A percentile compares a stretch with the other conserved stretches of the same genome.
phyloP scores from a whole-genome alignment of 192 early-diverging fungal species.

The Fimicolochytrium jonesii region DNA sequence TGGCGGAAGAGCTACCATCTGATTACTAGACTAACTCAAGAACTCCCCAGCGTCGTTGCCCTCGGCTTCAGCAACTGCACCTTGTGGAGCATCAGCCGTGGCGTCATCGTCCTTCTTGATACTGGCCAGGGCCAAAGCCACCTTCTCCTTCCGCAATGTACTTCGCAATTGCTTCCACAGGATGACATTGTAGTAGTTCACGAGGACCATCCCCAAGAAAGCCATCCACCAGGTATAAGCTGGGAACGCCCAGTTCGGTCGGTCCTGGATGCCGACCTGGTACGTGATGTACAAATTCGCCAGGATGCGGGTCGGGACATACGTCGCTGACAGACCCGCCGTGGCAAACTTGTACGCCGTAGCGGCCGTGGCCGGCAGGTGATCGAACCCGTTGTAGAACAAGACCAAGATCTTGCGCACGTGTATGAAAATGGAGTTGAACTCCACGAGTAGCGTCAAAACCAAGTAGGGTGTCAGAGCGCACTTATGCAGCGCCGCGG shows the following conservation, averaged over 20 bases:
- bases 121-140: no score
- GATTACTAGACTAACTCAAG: no score
- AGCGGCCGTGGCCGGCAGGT: not conserved
- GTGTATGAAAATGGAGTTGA: constrained; percentile 19
- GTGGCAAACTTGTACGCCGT: not conserved
- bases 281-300: constrained; percentile 12
- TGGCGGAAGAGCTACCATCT: no score
- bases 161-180: constrained; percentile 16
- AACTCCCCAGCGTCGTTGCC: no score
- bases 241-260: not conserved
- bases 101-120: no score
- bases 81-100: no score
- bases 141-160: no score
- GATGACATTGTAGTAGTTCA: constrained; percentile 4
- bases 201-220: not conserved
- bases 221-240: constrained; percentile 11
- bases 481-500: constrained; percentile 1
- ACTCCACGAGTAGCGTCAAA: constrained; percentile 13
- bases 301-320: constrained; percentile 2
- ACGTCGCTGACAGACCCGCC: not conserved
- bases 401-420: constrained; percentile 5
- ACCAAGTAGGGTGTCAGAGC: constrained; percentile 11
- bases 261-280: not conserved
- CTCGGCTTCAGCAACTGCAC: no score
- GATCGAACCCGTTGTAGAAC: not conserved